Evolutionary conservation across 176 grass and related monocot species (phyloP), one percentile per base, ranked within the genome.

Genomic region (Carex kokanica): DNA sequence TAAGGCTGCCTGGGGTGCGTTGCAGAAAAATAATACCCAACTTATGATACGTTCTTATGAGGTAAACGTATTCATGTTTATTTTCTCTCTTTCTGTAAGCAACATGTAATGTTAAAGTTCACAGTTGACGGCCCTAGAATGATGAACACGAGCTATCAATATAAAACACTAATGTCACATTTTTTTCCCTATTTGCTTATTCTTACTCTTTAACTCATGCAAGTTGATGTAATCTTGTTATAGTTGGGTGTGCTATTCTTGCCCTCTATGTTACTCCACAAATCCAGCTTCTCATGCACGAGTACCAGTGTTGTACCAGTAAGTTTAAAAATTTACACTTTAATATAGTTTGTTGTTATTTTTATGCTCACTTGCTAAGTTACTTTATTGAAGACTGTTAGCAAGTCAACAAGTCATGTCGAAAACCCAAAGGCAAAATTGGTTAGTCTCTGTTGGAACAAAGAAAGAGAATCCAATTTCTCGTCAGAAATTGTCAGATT

Each of bases 31-130:
- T 74, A 95, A 90, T 87, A 81, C 96, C 4, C 91, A 98, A 84
- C 89, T 98, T 29, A 98, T 98, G 96, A 91, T 98, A 87, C 93
- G 96, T 16, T 98, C 93, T 20, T 98, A 98, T 73, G 96, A 98
- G 92, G 96, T 95, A 86, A 58, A 70, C 6, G 27, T 21, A 63
- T 86, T 29, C 66, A 55, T 81, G 72, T 18, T 64, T 11, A 21
- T 63, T 79, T 58, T 20, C 21, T 25, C 14, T 79, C 3, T 57
- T 68, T 78, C 4, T 68, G 41, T 55, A 21, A 55, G 36, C 41
- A 32, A 60, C 34, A 20, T 81, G 23, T 81, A 49, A 43, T 80
- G 9, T 78, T 45, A 14, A 75, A 77, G 43, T 38, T 67, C 29
- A 72, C 20, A 73, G n/a, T 21, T 73, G 45, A 29, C 11, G 14